Conservation (phyloP, 352 stramenopile genomes). For the Pythium guiyangense region DNA sequence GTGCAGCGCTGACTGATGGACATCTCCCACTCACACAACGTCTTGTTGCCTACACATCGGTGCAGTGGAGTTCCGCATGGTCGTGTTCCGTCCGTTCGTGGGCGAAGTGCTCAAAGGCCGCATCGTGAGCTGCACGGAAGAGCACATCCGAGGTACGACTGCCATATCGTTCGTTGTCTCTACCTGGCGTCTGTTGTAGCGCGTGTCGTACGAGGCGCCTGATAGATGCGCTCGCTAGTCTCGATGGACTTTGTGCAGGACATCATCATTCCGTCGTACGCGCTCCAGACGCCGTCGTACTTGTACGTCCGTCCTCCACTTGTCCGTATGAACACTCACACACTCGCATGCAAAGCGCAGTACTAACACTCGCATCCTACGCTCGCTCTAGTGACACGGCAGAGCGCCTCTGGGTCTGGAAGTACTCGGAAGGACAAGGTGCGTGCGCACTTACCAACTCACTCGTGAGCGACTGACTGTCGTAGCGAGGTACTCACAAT, state of each 20-base stretch:
- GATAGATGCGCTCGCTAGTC: constrained; percentile 22
- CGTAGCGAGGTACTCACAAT: background rate
- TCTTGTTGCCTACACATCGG: background rate
- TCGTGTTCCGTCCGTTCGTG: constrained; percentile 86
- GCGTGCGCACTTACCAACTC: background rate
- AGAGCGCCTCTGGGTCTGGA: constrained; percentile 83
- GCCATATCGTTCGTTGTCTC: constrained; percentile 1
- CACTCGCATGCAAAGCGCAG: background rate
- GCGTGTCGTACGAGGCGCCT: background rate
- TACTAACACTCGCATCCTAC: background rate
- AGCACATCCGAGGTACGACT: constrained; percentile 66
- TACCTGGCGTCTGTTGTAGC: background rate
- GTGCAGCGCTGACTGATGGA: background rate
- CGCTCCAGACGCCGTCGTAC: constrained; percentile 84
- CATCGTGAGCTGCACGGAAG: constrained; percentile 86
- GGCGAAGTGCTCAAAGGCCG: constrained; percentile 86
- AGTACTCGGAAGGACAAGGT: constrained; percentile 82
- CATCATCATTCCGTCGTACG: constrained; percentile 87
- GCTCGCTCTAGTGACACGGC: constrained; percentile 45
- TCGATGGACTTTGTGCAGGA: constrained; percentile 90
- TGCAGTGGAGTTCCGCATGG: constrained; percentile 85
- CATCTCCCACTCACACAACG: background rate
- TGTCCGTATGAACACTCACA: background rate
- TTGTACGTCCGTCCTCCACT: constrained; percentile 38
- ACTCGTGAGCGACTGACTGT: background rate